These are phyloP conservation scores for Entelexis paramagnoliae DNA, from an alignment of 1,139 yeast genomes.

Conservation along the genomic window DNA sequence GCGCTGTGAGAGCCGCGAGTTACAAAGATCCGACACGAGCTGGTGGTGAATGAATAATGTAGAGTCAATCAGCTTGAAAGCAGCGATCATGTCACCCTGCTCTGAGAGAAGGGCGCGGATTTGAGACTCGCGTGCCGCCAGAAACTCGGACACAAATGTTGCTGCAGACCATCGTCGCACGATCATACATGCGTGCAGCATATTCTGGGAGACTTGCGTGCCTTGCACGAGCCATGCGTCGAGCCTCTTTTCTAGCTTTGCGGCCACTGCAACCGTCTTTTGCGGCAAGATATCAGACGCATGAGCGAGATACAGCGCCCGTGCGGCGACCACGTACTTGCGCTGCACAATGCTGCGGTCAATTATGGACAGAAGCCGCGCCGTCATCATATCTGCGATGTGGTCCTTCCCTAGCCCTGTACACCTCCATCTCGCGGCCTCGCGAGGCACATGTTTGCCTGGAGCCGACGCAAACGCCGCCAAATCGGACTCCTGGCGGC, in stretches of 20 bases:
- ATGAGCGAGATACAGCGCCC: conserved; percentile 16
- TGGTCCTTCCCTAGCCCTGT: conserved; percentile 2
- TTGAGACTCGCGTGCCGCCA: conserved; percentile 4
- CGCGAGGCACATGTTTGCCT: background rate
- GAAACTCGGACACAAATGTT: conserved; percentile 10
- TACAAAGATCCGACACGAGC: conserved; percentile 11
- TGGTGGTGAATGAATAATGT: conserved; percentile 13
- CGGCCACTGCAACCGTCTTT: background rate
- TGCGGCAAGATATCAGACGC: background rate
- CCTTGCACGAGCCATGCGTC: conserved; percentile 12
- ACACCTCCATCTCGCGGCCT: background rate
- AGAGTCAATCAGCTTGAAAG: conserved; percentile 13
- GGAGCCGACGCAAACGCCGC: conserved; percentile 1
- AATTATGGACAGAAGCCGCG: conserved; percentile 1
- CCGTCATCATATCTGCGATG: background rate
- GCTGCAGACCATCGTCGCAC: conserved; percentile 8
- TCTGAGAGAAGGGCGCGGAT: conserved; percentile 2
- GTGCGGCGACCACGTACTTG: conserved; percentile 15
- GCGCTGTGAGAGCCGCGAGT: conserved; percentile 14
- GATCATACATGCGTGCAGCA: conserved; percentile 17
- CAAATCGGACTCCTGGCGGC: conserved; percentile 11
- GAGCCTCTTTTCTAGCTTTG: conserved; percentile 7
- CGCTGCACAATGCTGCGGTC: conserved; percentile 12
- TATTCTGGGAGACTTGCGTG: conserved; percentile 16
- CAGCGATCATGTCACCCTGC: conserved; percentile 1